phyloP scores from a whole-genome alignment of 225 moss, liverwort and hornwort species.

The Bryum argenteum region DNA sequence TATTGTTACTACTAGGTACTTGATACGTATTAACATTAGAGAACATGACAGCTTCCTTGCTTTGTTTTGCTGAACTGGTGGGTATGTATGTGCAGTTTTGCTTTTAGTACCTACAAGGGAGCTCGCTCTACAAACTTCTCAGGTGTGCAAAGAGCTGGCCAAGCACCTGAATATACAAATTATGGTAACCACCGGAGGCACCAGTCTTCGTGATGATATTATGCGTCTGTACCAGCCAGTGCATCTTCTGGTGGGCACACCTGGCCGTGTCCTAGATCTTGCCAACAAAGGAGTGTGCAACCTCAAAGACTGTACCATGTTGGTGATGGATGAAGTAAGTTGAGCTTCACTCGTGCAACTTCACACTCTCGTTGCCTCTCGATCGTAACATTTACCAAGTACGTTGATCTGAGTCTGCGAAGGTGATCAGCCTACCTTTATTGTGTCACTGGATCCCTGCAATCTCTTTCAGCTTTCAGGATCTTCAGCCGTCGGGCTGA shows the following conservation, averaged over 20 bases:
- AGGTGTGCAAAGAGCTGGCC: slow-evolving; percentile 68
- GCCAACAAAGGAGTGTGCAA: slow-evolving; percentile 73
- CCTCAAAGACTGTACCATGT: slow-evolving; percentile 68
- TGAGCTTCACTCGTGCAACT: not conserved
- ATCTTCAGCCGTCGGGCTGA: not conserved
- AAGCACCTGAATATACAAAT: slow-evolving; percentile 71
- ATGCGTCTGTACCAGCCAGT: slow-evolving; percentile 71
- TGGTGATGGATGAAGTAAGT: slow-evolving; percentile 72
- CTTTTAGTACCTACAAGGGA: slow-evolving; percentile 68
- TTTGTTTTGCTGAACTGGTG: slow-evolving; percentile 22
- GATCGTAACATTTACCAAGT: not conserved
- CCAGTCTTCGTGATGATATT: slow-evolving; percentile 67
- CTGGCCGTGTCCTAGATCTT: slow-evolving; percentile 64
- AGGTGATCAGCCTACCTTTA: slow-evolving; percentile 7
- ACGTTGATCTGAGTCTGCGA: not conserved
- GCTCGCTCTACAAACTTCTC: slow-evolving; percentile 68
- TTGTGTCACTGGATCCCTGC: not conserved
- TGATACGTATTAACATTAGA: slow-evolving; percentile 17
- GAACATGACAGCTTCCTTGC: not conserved
- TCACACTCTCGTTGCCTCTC: slow-evolving; percentile 2
- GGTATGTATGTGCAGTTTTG: slow-evolving; percentile 44
- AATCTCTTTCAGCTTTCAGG: not conserved
- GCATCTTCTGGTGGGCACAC: slow-evolving; percentile 63
- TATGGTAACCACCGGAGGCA: slow-evolving; percentile 69
- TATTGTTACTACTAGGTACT: slow-evolving; percentile 10